Conservation (phyloP, 208 protist genomes). For the Crithidia thermophila region DNA sequence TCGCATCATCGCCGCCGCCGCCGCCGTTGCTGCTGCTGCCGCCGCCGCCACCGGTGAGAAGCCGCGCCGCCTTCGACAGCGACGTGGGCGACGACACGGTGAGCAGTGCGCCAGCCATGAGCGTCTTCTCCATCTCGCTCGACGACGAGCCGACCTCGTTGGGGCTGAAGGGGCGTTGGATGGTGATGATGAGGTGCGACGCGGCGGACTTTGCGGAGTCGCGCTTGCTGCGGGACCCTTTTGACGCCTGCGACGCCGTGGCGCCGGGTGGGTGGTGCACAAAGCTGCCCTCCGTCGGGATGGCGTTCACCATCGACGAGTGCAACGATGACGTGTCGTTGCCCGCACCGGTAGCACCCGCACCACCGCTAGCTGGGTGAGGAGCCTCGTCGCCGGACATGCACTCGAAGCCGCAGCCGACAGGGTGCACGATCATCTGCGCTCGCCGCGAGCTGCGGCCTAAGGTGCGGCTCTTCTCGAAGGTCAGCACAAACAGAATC, state of each 20-base stretch:
- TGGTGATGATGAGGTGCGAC: constrained; percentile 44
- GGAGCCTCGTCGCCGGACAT: constrained; percentile 30
- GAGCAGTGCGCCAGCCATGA: constrained; percentile 32
- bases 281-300: constrained; percentile 17
- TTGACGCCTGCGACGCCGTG: constrained; percentile 3
- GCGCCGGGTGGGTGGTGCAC: constrained; percentile 6
- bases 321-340: constrained; percentile 21
- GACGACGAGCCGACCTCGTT: constrained; percentile 59
- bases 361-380: neutral
- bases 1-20: constrained; percentile 21
- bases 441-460: constrained; percentile 40
- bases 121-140: constrained; percentile 36
- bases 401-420: constrained; percentile 61
- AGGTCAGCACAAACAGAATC: constrained; percentile 79
- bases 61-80: constrained; percentile 22
- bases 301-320: constrained; percentile 25
- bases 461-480: constrained; percentile 59
- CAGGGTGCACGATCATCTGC: constrained; percentile 81
- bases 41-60: constrained; percentile 13
- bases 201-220: constrained; percentile 17
- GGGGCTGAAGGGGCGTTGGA: constrained; percentile 48
- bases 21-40: constrained; percentile 9
- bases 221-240: constrained; percentile 16
- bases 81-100: constrained; percentile 20
- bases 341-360: neutral